Conservation (phyloP, 1,139 yeast species). For the Suhomyces bolitotheri region DNA sequence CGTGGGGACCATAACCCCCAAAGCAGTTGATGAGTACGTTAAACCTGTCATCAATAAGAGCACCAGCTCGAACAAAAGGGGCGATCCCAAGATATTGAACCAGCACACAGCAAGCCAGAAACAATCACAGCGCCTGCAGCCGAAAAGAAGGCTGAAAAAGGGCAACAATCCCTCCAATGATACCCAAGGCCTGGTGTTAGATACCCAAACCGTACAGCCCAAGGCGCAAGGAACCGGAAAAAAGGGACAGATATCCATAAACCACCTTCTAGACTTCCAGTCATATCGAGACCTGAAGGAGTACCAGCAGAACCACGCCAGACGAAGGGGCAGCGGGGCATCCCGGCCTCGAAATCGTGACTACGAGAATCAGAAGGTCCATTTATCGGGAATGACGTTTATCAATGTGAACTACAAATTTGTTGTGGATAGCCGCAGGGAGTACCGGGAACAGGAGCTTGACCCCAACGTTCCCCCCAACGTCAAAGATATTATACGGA, state of each 20-base stretch:
- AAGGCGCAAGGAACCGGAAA: conserved; percentile 28
- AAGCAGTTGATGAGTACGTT: conserved; percentile 2
- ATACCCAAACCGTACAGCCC: conserved; percentile 2
- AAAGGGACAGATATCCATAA: conserved; percentile 59
- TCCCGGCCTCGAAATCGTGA: conserved; percentile 6
- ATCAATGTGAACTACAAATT: conserved; percentile 86
- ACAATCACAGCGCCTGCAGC: conserved; percentile 6
- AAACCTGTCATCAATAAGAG: conserved; percentile 4
- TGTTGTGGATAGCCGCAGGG: conserved; percentile 63
- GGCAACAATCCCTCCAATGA: conserved; percentile 1
- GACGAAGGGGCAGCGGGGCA: conserved; percentile 13
- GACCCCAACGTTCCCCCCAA: conserved; percentile 80
- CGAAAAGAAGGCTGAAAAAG: conserved; percentile 6
- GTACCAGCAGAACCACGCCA: conserved; percentile 28
- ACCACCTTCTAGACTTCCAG: conserved; percentile 63
- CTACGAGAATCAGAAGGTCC: conserved; percentile 24
- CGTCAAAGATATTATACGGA: conserved; percentile 62
- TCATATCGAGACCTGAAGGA: conserved; percentile 53
- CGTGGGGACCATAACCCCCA: conserved; percentile 3
- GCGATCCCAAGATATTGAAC: conserved; percentile 1
- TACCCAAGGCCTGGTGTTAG: not conserved
- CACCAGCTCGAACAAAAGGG: conserved; percentile 1
- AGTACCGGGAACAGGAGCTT: conserved; percentile 54
- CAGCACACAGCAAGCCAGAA: conserved; percentile 6
- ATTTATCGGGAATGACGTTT: conserved; percentile 67